These are phyloP conservation scores for Takashimella tepidaria DNA, from an alignment of 1,284 basidiomycete genomes.

Conservation along the genomic window DNA sequence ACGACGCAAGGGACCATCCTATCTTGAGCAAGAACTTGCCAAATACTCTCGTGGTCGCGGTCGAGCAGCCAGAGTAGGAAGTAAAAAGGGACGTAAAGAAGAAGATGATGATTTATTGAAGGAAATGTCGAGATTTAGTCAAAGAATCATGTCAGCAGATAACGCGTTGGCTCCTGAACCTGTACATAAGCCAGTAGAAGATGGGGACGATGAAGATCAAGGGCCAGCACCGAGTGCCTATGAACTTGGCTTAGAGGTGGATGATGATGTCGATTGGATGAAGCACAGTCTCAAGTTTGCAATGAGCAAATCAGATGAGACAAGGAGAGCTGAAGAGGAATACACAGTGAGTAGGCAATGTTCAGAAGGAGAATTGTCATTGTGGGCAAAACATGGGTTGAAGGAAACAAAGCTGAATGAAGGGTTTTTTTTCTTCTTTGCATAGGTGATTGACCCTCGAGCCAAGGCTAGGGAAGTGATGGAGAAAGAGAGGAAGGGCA, in stretches of 20 bases:
- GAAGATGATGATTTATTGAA: slow-evolving; percentile 68
- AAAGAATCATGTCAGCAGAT: slow-evolving; percentile 53
- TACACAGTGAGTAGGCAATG: slow-evolving; percentile 63
- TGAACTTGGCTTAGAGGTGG: slow-evolving; percentile 60
- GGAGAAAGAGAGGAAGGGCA: slow-evolving; percentile 18
- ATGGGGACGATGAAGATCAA: slow-evolving; percentile 38
- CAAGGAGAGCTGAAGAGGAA: slow-evolving; percentile 73
- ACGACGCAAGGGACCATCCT: slow-evolving; percentile 56
- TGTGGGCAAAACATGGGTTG: not conserved
- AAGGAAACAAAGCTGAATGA: slow-evolving; percentile 1
- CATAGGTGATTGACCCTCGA: slow-evolving; percentile 47
- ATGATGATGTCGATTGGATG: slow-evolving; percentile 75
- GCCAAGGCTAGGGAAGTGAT: slow-evolving; percentile 42
- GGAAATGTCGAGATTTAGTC: slow-evolving; percentile 65
- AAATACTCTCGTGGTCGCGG: slow-evolving; percentile 68
- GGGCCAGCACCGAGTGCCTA: slow-evolving; percentile 22
- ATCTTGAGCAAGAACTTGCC: slow-evolving; percentile 70
- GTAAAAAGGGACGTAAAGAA: slow-evolving; percentile 51
- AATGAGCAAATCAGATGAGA: slow-evolving; percentile 65
- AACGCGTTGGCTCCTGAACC: not conserved
- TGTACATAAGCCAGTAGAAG: not conserved
- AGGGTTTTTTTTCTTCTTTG: no score
- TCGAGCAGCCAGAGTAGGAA: slow-evolving; percentile 57
- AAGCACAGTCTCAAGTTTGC: slow-evolving; percentile 69
- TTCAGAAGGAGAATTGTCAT: not conserved